phyloP scores from a whole-genome alignment of 306 rosid species.

The Dryas alaskensis region DNA sequence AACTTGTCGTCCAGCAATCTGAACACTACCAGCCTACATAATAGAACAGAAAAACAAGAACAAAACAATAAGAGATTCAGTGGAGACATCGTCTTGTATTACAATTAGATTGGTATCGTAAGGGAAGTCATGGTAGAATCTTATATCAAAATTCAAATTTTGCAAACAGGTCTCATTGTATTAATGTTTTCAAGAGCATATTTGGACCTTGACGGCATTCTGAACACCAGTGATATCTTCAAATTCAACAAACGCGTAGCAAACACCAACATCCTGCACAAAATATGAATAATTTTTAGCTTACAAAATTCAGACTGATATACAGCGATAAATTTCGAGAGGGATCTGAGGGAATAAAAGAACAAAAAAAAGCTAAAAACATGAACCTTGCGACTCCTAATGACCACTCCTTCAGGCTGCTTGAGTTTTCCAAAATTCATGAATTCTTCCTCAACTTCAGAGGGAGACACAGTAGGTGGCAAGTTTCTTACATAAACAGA shows the following conservation, averaged over 20 bases:
- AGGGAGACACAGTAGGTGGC: conserved; percentile 66
- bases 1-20: conserved; percentile 78
- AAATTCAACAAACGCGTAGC: conserved; percentile 96
- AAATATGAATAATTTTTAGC: conserved; percentile 25
- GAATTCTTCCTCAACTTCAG: conserved; percentile 84
- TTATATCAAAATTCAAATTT: conserved; percentile 5
- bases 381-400: conserved; percentile 89
- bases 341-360: neutral
- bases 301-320: conserved; percentile 7
- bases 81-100: neutral
- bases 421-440: conserved; percentile 76
- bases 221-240: conserved; percentile 83
- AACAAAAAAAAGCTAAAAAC: conserved; percentile 14
- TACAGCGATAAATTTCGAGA: conserved; percentile 7
- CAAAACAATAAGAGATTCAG: neutral
- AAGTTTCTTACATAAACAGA: conserved; percentile 92
- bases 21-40: conserved; percentile 66
- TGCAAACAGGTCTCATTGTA: neutral
- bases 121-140: neutral
- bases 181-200: neutral
- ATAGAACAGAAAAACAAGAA: neutral
- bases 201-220: conserved; percentile 80
- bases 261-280: conserved; percentile 90
- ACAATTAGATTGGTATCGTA: neutral
- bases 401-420: conserved; percentile 77